Base-by-base conservation (phyloP, 2,329 filamentous ascomycete genomes). In the Diplodia sapinea region DNA sequence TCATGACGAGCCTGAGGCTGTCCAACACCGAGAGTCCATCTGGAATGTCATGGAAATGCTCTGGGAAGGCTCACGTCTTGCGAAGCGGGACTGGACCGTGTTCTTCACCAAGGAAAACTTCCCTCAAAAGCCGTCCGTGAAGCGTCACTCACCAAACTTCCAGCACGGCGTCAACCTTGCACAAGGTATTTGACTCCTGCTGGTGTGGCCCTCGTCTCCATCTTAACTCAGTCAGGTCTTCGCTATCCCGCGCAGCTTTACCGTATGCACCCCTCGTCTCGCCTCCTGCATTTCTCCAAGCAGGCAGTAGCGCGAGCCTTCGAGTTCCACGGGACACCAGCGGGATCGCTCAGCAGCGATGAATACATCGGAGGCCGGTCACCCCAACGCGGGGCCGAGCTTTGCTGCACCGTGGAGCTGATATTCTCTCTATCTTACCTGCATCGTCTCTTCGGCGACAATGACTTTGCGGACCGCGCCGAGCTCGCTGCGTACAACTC, bases 401-500 rank as follows among this genome's bases (percentile, higher is more conserved):
- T 79, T 0, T 79, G 78, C 59, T 77, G 74, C 1, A 72, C 77
- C 1, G 78, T 79, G 5, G 77, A 79, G 67, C 73, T 76, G 2
- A 72, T 72, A 29, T 79, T 77, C 69, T 78, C 77, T 0, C 61
- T 76, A 11, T 72, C 73, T 3, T 79, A 78, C 59, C 73, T 78
- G 59, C 79, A 78, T 65, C 77, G 74, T 17, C 71, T 74, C 9
- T 70, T 74, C 13, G 78, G 78, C 1, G 69, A 73, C 61, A 77
- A 74, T 55, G 23, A 54, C 6, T 82, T 81, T 68, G 83, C 83
- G 3, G 83, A 86, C 70, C 76, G 78, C 13, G 78, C 79, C 6
- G 84, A 86, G 69, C 70, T 77, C 11, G 78, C 81, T 13, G 80
- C 82, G 5, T 85, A 83, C 75, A 86, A 85, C 68, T 82, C 83